A percentile compares a stretch with the other conserved stretches of the same genome.
phyloP scores from a whole-genome alignment of 73 alveolate genomes.

The Stentor coeruleus region DNA sequence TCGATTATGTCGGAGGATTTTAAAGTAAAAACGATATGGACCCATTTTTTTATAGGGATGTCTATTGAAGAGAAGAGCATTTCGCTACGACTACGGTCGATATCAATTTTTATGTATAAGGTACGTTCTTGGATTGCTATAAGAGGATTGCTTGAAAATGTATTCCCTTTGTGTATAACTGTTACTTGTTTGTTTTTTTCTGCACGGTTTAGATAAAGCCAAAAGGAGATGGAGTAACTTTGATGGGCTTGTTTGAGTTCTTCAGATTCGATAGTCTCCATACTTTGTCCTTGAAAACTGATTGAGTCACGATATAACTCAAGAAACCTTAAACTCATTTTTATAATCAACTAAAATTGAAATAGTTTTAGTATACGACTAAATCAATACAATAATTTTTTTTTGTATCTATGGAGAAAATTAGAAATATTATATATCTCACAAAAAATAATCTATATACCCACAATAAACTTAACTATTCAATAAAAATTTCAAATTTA shows the following conservation, averaged over 20 bases:
- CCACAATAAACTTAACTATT: too few relatives aligned
- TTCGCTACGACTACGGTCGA: conserved; percentile 24
- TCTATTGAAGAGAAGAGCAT: not conserved
- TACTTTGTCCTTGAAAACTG: not conserved
- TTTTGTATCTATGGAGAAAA: too few relatives aligned
- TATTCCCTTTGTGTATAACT: not conserved
- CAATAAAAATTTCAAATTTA: too few relatives aligned
- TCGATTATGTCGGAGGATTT: conserved; percentile 44
- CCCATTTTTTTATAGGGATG: conserved; percentile 24
- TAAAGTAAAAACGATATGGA: not conserved
- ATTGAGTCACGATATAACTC: conserved; percentile 6
- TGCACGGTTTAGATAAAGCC: not conserved
- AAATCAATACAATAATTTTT: too few relatives aligned
- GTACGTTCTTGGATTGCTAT: conserved; percentile 16
- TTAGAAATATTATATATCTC: too few relatives aligned
- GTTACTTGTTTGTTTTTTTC: conserved; percentile 5
- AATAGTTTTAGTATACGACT: too few relatives aligned
- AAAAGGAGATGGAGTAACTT: conserved; percentile 9
- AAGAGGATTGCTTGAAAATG: not conserved
- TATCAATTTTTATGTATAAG: not conserved
- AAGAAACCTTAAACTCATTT: conserved; percentile 7
- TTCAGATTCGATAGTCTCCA: not conserved
- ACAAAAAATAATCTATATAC: too few relatives aligned
- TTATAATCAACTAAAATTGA: too few relatives aligned
- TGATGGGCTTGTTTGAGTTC: not conserved